A percentile compares a stretch with the other conserved stretches of the same genome.
Conservation (phyloP, 805 yeast genomes). For the Candida koratica region DNA sequence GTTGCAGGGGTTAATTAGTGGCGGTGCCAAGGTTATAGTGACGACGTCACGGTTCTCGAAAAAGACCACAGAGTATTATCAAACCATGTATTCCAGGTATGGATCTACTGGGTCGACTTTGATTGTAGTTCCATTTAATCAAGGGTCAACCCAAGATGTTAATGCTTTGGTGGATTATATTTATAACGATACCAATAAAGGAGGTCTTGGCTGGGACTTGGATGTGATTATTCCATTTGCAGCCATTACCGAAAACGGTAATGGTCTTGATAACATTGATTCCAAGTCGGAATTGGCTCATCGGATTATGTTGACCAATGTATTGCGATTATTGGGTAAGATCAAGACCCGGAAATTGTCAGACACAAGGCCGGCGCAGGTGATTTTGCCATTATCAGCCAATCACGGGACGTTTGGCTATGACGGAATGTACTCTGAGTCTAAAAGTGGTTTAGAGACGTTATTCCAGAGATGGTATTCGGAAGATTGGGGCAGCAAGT, state of each 20-base stretch:
- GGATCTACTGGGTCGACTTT: slow-evolving; percentile 92
- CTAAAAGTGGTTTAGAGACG: slow-evolving; percentile 92
- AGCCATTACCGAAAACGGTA: slow-evolving; percentile 98
- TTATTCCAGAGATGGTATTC: slow-evolving; percentile 98
- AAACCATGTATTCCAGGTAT: slow-evolving; percentile 82
- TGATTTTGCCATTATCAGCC: slow-evolving; percentile 93
- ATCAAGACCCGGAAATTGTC: slow-evolving; percentile 80
- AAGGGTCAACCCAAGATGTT: slow-evolving; percentile 93
- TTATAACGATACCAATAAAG: slow-evolving; percentile 75
- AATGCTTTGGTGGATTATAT: slow-evolving; percentile 80
- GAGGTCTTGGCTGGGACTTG: slow-evolving; percentile 96
- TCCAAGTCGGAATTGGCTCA: slow-evolving; percentile 97
- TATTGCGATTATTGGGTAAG: slow-evolving; percentile 86
- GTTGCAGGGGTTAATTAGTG: slow-evolving; percentile 88
- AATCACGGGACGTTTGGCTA: slow-evolving; percentile 99
- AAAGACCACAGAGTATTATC: slow-evolving; percentile 93
- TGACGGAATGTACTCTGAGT: slow-evolving; percentile 97
- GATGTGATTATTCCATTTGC: slow-evolving; percentile 97
- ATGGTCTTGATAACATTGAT: slow-evolving; percentile 87
- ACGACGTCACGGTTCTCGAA: slow-evolving; percentile 95
- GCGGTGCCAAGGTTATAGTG: slow-evolving; percentile 96
- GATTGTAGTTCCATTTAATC: slow-evolving; percentile 97
- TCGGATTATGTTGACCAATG: slow-evolving; percentile 95
- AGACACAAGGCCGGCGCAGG: slow-evolving; percentile 98
- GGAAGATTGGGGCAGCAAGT: slow-evolving; percentile 91